Conservation (phyloP, 2,329 filamentous ascomycete species). For the Fusarium bactridioides region DNA sequence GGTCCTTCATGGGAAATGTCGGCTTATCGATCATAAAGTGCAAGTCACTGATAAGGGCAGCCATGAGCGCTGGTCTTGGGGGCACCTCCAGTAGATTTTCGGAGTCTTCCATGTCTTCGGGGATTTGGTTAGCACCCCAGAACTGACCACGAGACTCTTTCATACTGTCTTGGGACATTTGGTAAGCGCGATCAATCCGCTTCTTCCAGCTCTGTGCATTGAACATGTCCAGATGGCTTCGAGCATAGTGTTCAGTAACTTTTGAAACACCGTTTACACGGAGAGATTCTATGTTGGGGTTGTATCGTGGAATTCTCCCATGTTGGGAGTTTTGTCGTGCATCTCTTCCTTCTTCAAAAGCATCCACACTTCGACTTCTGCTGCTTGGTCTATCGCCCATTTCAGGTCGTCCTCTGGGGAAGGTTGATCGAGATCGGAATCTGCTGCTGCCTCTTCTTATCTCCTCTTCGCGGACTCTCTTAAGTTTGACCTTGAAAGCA, state of each 20-base stretch:
- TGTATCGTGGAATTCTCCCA: conserved; percentile 70
- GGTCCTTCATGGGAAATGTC: conserved; percentile 82
- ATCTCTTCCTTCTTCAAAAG: conserved; percentile 44
- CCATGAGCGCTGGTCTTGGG: conserved; percentile 83
- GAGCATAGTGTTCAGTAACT: conserved; percentile 79
- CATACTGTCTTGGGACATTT: conserved; percentile 75
- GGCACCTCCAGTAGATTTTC: conserved; percentile 89
- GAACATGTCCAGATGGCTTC: conserved; percentile 75
- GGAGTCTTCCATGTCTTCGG: conserved; percentile 81
- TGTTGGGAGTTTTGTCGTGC: conserved; percentile 44
- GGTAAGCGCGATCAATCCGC: conserved; percentile 81
- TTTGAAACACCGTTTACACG: conserved; percentile 76
- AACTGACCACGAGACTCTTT: conserved; percentile 81
- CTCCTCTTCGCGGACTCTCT: conserved; percentile 80
- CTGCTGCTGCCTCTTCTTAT: conserved; percentile 61
- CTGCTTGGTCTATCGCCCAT: conserved; percentile 46
- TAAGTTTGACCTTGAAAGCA: conserved; percentile 86
- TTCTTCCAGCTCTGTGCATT: conserved; percentile 93
- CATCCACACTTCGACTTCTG: conserved; percentile 66
- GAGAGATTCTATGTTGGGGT: conserved; percentile 73
- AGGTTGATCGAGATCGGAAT: conserved; percentile 63
- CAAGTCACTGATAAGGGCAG: conserved; percentile 81
- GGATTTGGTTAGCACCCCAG: conserved; percentile 81
- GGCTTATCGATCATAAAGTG: conserved; percentile 90
- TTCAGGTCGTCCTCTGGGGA: conserved; percentile 48